phyloP scores from a whole-genome alignment of 768 basidiomycete species.

The Cystofilobasidium bisporidii region DNA sequence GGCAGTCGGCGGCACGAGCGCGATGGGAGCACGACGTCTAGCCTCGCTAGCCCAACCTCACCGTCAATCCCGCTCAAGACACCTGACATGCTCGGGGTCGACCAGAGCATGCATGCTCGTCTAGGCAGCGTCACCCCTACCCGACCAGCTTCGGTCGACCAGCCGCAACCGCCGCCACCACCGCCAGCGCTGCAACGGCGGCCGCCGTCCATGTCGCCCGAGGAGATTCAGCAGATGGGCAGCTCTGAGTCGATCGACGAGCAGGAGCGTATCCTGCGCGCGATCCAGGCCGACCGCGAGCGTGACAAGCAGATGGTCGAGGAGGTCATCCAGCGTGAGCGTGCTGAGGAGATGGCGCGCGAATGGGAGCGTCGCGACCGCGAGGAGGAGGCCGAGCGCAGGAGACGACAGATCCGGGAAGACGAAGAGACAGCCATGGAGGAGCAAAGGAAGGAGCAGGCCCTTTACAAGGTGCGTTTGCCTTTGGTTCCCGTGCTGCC shows the following conservation, averaged over 20 bases:
- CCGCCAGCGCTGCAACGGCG: background rate
- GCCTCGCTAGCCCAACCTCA: slow-evolving; percentile 13
- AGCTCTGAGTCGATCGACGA: slow-evolving; percentile 18
- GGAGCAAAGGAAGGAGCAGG: slow-evolving; percentile 39
- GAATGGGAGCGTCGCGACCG: slow-evolving; percentile 34
- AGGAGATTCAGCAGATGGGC: slow-evolving; percentile 21
- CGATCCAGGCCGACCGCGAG: slow-evolving; percentile 26
- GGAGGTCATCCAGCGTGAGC: slow-evolving; percentile 17
- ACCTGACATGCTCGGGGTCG: slow-evolving; percentile 7
- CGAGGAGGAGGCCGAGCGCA: slow-evolving; percentile 36
- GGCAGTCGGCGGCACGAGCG: background rate
- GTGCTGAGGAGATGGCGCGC: slow-evolving; percentile 28
- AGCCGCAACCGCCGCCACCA: background rate
- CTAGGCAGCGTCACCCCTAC: slow-evolving; percentile 29
- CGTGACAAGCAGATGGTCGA: slow-evolving; percentile 33
- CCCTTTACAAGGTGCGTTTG: slow-evolving; percentile 36
- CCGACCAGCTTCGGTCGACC: background rate
- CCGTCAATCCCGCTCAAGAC: background rate
- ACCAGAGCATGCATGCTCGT: background rate
- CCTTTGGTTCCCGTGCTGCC: background rate
- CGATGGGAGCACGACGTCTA: background rate
- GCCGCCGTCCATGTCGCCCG: slow-evolving; percentile 7
- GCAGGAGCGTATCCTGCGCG: slow-evolving; percentile 28
- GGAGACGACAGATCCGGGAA: slow-evolving; percentile 33
- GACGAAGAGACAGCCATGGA: slow-evolving; percentile 37